These are phyloP conservation scores for Candida freyschussii DNA, from an alignment of 1,139 yeast species.

Conservation along the genomic window DNA sequence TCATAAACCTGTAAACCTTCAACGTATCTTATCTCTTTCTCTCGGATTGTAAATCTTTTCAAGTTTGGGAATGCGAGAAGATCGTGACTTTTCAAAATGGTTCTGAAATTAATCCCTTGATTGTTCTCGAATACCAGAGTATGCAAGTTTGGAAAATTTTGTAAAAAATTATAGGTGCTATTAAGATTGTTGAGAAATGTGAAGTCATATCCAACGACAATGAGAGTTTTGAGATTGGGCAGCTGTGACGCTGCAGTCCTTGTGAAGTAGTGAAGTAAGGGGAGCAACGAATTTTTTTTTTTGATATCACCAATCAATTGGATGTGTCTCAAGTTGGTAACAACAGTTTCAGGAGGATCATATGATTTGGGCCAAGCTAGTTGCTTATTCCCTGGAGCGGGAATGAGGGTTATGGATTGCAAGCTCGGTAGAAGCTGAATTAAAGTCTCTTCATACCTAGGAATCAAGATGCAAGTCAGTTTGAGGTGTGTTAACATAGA, in stretches of 20 bases:
- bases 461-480: conserved; percentile 15
- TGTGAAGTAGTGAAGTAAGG: conserved; percentile 19
- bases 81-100: conserved; percentile 17
- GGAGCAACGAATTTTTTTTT: conserved; percentile 14
- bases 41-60: conserved; percentile 17
- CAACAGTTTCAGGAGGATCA: conserved; percentile 6
- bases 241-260: conserved; percentile 4
- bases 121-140: conserved; percentile 21
- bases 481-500: conserved; percentile 6
- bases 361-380: conserved; percentile 10
- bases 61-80: conserved; percentile 11
- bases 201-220: conserved; percentile 22
- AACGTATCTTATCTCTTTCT: conserved; percentile 13
- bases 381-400: conserved; percentile 7
- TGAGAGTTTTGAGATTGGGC: conserved; percentile 16
- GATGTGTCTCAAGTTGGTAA: conserved; percentile 11
- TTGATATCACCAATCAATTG: conserved; percentile 17
- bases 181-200: conserved; percentile 12
- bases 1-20: conserved; percentile 17
- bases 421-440: conserved; percentile 15
- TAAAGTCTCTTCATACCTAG: conserved; percentile 17
- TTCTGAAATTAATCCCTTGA: conserved; percentile 15
- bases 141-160: conserved; percentile 15
- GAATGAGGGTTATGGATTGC: conserved; percentile 13
- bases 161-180: conserved; percentile 20